These are phyloP conservation scores for Gyrodon lividus DNA, from an alignment of 768 basidiomycete genomes.

Conservation along the genomic window DNA sequence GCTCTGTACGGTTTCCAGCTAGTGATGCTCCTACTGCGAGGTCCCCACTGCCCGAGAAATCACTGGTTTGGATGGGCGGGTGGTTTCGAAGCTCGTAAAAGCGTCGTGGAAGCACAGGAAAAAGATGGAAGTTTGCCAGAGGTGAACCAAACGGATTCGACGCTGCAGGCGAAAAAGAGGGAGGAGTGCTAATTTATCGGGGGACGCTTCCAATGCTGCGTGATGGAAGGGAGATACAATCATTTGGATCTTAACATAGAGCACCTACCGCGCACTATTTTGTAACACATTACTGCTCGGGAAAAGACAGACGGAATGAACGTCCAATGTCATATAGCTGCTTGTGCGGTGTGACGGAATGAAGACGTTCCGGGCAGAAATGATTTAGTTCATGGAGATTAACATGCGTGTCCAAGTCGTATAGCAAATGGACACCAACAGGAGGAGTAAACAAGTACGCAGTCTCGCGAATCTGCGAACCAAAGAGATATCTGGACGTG, in stretches of 20 bases:
- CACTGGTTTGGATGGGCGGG: constrained; percentile 68
- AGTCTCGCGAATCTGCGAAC: neutral
- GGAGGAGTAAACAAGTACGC: constrained; percentile 2
- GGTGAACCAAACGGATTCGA: neutral
- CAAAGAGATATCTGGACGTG: too few relatives aligned
- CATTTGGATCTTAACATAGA: constrained; percentile 1
- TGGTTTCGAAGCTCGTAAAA: constrained; percentile 45
- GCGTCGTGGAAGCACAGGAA: constrained; percentile 27
- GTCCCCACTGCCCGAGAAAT: constrained; percentile 53
- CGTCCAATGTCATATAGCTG: neutral
- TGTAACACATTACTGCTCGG: neutral
- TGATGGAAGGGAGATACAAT: neutral
- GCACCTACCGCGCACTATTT: neutral
- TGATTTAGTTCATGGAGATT: neutral
- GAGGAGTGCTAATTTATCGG: neutral
- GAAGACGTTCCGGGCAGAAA: neutral
- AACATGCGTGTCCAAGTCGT: constrained; percentile 1
- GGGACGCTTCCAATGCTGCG: constrained; percentile 1
- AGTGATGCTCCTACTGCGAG: constrained; percentile 57
- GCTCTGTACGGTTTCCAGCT: constrained; percentile 59
- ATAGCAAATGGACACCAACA: neutral
- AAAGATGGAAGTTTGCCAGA: neutral
- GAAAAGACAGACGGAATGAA: neutral
- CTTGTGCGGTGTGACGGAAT: neutral
- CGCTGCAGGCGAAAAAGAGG: constrained; percentile 11